These are phyloP conservation scores for Phytophthora agathidicida DNA, from an alignment of 352 stramenopile species.

Conservation along the genomic window DNA sequence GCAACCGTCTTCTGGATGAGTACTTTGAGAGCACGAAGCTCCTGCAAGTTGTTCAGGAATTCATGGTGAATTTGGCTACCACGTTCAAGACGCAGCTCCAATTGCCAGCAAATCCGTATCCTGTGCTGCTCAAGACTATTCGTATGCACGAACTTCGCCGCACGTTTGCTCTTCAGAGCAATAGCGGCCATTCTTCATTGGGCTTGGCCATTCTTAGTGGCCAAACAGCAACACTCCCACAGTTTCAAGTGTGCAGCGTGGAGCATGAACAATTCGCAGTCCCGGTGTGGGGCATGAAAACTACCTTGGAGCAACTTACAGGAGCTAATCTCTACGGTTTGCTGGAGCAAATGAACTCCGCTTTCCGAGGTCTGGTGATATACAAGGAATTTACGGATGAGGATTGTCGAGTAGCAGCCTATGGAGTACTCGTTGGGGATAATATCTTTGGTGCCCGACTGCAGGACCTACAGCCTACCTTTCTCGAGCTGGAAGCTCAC, in stretches of 20 bases:
- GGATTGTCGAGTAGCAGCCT: conserved; percentile 24
- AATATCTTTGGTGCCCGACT: conserved; percentile 13
- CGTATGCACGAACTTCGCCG: conserved; percentile 43
- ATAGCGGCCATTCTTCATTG: conserved; percentile 1
- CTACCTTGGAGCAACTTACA: conserved; percentile 26
- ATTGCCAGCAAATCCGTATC: conserved; percentile 50
- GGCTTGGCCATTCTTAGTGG: conserved; percentile 15
- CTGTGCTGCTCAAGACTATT: conserved; percentile 33
- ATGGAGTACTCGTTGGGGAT: conserved; percentile 34
- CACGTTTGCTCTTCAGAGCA: conserved; percentile 13
- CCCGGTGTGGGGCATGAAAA: conserved; percentile 33
- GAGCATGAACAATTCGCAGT: conserved; percentile 26
- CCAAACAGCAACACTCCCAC: conserved; percentile 7
- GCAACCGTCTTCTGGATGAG: conserved; percentile 41
- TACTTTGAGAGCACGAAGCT: conserved; percentile 51
- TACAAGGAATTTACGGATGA: conserved; percentile 33
- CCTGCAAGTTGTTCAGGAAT: conserved; percentile 41
- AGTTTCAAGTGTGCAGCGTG: conserved; percentile 25
- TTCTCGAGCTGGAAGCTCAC: conserved; percentile 39
- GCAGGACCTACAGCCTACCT: conserved; percentile 1
- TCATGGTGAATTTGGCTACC: conserved; percentile 31
- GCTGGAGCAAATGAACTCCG: conserved; percentile 10
- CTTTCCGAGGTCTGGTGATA: conserved; percentile 9
- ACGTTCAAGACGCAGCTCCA: conserved; percentile 31
- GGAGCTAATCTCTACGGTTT: conserved; percentile 16